phyloP scores from a whole-genome alignment of 495 filamentous ascomycete species.

The Talaromyces wortmannii region DNA sequence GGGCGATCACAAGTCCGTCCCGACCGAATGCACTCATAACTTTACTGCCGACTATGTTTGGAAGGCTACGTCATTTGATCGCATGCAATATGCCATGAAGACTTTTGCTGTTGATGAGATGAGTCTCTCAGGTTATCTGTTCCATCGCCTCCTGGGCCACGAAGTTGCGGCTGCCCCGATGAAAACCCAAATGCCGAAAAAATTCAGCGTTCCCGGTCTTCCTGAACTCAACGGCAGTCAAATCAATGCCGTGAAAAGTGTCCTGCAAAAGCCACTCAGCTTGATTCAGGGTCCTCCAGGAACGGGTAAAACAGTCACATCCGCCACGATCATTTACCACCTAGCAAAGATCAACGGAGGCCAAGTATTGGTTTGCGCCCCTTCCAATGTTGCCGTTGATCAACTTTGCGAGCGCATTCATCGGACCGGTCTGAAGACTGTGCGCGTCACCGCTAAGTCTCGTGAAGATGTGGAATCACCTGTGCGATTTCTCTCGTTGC shows the following conservation, averaged over 20 bases:
- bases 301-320: constrained; percentile 99
- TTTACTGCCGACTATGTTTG: constrained; percentile 99
- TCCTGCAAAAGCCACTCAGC: constrained; percentile 85
- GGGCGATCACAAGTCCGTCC: constrained; percentile 87
- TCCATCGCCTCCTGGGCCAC: constrained; percentile 93
- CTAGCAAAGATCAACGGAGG: constrained; percentile 91
- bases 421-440: constrained; percentile 87
- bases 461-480: constrained; percentile 97
- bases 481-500: constrained; percentile 88
- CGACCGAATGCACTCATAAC: constrained; percentile 95
- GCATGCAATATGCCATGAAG: constrained; percentile 99
- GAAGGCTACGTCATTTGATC: constrained; percentile 98
- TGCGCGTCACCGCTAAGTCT: constrained; percentile 97
- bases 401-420: constrained; percentile 98
- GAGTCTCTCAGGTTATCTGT: constrained; percentile 98
- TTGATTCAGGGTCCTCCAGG: constrained; percentile 96
- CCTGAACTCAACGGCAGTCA: constrained; percentile 95
- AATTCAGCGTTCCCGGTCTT: constrained; percentile 91
- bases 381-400: constrained; percentile 97
- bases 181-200: constrained; percentile 95
- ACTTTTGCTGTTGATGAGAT: constrained; percentile 97
- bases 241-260: constrained; percentile 94
- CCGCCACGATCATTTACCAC: constrained; percentile 97
- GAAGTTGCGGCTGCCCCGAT: constrained; percentile 93
- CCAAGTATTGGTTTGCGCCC: constrained; percentile 93